Evolutionary conservation across 2,329 filamentous ascomycete species (phyloP).

Genomic region (Pyricularia sp.): DNA sequence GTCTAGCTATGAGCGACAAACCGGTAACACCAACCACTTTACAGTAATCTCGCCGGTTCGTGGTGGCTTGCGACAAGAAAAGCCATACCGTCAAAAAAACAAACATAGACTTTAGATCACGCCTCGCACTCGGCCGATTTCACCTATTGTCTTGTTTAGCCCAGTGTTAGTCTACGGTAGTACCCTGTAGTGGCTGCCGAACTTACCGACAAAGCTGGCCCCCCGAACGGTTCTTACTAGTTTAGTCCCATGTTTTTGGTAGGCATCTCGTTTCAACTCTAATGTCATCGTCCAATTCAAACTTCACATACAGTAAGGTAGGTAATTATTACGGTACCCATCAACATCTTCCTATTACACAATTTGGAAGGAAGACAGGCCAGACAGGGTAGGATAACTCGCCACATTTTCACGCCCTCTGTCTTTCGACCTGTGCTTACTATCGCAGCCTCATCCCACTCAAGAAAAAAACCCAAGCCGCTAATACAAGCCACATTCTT

Average conservation of each 20-base stretch:
- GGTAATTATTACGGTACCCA: too few relatives aligned
- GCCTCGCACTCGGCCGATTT: neutral
- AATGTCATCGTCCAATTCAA: neutral
- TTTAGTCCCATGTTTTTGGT: neutral
- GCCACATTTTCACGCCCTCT: neutral
- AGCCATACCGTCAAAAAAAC: neutral
- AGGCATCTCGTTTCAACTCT: neutral
- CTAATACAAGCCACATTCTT: neutral
- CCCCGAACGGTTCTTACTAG: neutral
- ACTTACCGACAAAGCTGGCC: neutral
- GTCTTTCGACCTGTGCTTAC: neutral
- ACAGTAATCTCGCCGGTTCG: neutral
- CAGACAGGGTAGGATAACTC: neutral
- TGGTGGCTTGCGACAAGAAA: neutral
- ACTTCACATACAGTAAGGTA: neutral
- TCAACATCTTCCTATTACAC: neutral
- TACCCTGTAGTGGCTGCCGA: neutral
- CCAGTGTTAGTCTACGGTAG: neutral
- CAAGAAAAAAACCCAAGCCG: neutral
- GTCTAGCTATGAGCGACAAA: neutral
- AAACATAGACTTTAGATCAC: neutral
- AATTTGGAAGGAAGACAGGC: neutral
- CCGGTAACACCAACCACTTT: neutral
- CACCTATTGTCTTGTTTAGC: neutral
- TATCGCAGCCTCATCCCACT: neutral